A percentile compares a stretch with the other conserved stretches of the same genome.
Conservation (phyloP, 202 grass and related monocot genomes). For the Eragrostis tef region DNA sequence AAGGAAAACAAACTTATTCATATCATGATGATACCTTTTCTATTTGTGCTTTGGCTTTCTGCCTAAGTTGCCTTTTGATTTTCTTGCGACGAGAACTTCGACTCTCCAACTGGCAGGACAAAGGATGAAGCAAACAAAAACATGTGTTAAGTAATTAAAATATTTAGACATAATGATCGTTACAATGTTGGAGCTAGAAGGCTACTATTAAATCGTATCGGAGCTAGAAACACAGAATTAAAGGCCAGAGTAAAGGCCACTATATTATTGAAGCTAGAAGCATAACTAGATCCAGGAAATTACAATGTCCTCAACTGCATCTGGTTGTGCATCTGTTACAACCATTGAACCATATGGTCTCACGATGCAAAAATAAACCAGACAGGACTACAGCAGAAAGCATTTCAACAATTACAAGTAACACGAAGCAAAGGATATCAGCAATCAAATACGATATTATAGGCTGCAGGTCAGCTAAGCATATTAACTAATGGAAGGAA, state of each 20-base stretch:
- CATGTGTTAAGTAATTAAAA: conserved; percentile 45
- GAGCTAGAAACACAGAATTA: no score
- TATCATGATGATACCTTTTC: conserved; percentile 58
- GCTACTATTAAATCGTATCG: no score
- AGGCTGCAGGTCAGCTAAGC: background rate
- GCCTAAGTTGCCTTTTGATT: conserved; percentile 49
- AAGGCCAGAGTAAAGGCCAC: background rate
- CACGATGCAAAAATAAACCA: background rate
- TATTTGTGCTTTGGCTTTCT: conserved; percentile 40
- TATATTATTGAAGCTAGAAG: conserved; percentile 14
- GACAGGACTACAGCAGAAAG: background rate
- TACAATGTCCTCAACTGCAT: background rate
- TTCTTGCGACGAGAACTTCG: conserved; percentile 76
- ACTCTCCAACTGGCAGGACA: conserved; percentile 55
- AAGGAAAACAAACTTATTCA: conserved; percentile 29
- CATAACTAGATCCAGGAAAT: background rate
- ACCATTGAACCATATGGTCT: background rate
- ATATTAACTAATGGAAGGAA: background rate
- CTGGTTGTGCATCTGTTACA: background rate
- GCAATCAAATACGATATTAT: background rate
- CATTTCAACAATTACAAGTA: background rate
- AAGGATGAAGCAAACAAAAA: conserved; percentile 37
- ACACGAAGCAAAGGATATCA: background rate
- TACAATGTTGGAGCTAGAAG: no score
- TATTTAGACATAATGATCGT: conserved; percentile 15